These are phyloP conservation scores for Athelia psychrophila DNA, from an alignment of 1,284 basidiomycete genomes.

Conservation along the genomic window DNA sequence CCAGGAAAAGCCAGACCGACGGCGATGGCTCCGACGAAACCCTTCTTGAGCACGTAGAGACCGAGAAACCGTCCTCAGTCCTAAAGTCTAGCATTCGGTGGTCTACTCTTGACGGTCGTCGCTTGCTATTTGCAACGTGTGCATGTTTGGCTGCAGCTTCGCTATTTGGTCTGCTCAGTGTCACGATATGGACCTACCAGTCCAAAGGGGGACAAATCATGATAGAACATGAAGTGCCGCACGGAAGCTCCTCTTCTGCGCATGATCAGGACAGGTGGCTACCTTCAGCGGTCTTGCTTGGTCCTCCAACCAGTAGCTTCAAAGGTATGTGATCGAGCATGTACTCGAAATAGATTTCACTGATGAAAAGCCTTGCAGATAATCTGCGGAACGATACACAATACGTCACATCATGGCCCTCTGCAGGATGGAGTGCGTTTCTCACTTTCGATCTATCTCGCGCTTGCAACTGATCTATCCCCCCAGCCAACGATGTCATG, in stretches of 20 bases:
- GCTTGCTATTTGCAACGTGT: constrained; percentile 6
- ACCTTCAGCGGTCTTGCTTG: background rate
- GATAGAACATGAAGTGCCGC: background rate
- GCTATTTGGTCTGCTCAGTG: constrained; percentile 29
- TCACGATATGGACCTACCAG: constrained; percentile 22
- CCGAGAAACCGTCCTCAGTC: too few species aligned
- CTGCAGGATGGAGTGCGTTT: constrained; percentile 66
- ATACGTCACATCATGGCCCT: constrained; percentile 68
- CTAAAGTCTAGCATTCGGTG: background rate
- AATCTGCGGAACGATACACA: constrained; percentile 54
- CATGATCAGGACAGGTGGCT: background rate
- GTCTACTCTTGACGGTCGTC: background rate
- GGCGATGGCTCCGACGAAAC: constrained; percentile 5
- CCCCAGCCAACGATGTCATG: constrained; percentile 66
- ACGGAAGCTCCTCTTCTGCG: background rate
- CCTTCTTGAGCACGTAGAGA: background rate
- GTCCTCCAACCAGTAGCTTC: constrained; percentile 47
- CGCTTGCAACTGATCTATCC: constrained; percentile 7
- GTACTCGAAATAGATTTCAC: background rate
- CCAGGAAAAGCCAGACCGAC: constrained; percentile 1
- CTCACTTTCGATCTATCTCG: background rate
- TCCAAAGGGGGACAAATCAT: background rate
- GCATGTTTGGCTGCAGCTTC: constrained; percentile 31
- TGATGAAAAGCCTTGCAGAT: constrained; percentile 24
- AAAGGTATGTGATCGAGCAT: constrained; percentile 35